Evolutionary conservation across 2,329 filamentous ascomycete species (phyloP).

Genomic region (Hypoxylon sp.): DNA sequence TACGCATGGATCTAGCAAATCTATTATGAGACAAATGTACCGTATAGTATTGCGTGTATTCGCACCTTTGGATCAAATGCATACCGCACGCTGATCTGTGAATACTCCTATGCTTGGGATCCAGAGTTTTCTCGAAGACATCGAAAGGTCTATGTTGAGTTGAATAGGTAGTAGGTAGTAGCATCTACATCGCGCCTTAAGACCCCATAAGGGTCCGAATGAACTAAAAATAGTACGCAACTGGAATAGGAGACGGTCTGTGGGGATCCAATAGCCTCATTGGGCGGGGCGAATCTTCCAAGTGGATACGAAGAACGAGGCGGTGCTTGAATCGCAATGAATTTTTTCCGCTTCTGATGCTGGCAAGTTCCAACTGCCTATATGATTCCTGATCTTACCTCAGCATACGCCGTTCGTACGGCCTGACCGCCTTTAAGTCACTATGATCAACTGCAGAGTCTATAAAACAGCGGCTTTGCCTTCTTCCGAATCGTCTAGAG

Average conservation of each 20-base stretch:
- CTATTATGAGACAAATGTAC: constrained; percentile 3
- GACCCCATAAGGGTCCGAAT: constrained; percentile 23
- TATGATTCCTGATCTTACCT: constrained; percentile 28
- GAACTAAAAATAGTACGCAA: constrained; percentile 40
- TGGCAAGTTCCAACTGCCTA: constrained; percentile 1
- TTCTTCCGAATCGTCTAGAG: not conserved
- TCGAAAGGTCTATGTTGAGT: not conserved
- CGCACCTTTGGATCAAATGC: not conserved
- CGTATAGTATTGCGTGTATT: constrained; percentile 1
- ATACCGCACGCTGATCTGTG: not conserved
- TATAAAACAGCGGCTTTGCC: constrained; percentile 9
- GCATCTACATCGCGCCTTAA: constrained; percentile 18
- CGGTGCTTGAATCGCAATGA: constrained; percentile 28
- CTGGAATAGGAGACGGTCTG: constrained; percentile 31
- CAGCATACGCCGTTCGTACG: constrained; percentile 11
- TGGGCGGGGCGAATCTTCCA: constrained; percentile 20
- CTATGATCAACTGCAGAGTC: not conserved
- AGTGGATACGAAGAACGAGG: constrained; percentile 31
- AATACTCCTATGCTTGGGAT: not conserved
- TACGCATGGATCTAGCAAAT: constrained; percentile 27
- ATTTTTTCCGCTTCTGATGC: constrained; percentile 22
- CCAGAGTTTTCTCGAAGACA: not conserved
- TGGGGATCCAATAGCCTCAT: constrained; percentile 40
- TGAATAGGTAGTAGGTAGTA: not conserved
- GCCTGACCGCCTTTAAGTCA: constrained; percentile 3